Percentiles rank a stretch among this genome's conserved stretches.
phyloP scores from a whole-genome alignment of 2,329 filamentous ascomycete species.

The Penicillium hesseltinei region DNA sequence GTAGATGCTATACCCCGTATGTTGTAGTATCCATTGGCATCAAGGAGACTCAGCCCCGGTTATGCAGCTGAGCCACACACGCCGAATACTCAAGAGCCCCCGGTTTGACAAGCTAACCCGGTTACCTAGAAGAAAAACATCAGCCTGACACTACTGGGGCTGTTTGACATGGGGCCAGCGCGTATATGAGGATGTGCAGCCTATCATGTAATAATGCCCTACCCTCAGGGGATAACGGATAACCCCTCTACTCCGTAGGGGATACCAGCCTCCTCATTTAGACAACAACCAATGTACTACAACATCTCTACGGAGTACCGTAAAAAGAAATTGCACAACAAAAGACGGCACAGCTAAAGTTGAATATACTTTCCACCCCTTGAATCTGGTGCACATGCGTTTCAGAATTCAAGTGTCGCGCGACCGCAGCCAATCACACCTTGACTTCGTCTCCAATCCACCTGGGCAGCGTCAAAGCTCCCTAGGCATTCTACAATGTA shows the following conservation, averaged over 20 bases:
- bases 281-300: background rate
- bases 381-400: slow-evolving; percentile 1
- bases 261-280: slow-evolving; percentile 12
- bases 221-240: slow-evolving; percentile 7
- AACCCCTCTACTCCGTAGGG: slow-evolving; percentile 4
- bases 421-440: slow-evolving; percentile 13
- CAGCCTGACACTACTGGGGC: background rate
- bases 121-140: background rate
- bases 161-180: slow-evolving; percentile 10
- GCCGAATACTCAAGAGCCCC: background rate
- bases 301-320: background rate
- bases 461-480: slow-evolving; percentile 8
- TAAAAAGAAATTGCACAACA: background rate
- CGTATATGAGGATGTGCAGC: slow-evolving; percentile 18
- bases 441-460: background rate
- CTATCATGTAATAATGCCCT: background rate
- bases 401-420: slow-evolving; percentile 13
- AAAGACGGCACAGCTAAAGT: background rate
- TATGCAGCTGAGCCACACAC: background rate
- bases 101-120: background rate
- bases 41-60: background rate
- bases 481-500: background rate
- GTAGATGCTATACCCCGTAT: background rate
- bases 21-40: background rate
- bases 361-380: background rate